phyloP scores from a whole-genome alignment of 2,329 filamentous ascomycete species.

The Colletotrichum navitas region DNA sequence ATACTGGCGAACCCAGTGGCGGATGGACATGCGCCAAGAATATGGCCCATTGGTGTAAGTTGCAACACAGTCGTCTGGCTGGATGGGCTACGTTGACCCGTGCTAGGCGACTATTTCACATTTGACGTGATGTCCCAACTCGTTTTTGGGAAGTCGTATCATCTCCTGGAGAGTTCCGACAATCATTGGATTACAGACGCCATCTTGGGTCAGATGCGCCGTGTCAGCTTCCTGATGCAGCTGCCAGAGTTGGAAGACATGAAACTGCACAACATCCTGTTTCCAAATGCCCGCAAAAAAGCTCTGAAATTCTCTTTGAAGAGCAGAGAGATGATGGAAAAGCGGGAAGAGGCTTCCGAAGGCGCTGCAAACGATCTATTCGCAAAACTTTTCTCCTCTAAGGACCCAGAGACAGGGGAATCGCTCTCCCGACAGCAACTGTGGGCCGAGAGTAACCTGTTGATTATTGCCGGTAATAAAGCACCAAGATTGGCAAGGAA shows the following conservation, averaged over 20 bases:
- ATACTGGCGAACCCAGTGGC: background rate
- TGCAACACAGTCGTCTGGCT: background rate
- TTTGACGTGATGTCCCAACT: constrained; percentile 30
- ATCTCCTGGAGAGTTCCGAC: constrained; percentile 8
- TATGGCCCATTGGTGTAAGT: constrained; percentile 31
- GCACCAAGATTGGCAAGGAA: background rate
- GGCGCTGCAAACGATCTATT: constrained; percentile 4
- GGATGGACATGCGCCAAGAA: constrained; percentile 28
- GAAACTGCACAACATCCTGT: constrained; percentile 11
- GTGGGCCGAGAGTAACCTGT: constrained; percentile 28
- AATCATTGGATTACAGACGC: constrained; percentile 25
- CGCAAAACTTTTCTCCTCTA: constrained; percentile 9
- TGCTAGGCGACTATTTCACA: constrained; percentile 19
- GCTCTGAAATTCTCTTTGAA: constrained; percentile 13
- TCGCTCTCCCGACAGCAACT: constrained; percentile 22
- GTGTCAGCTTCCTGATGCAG: constrained; percentile 23
- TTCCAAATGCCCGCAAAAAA: constrained; percentile 15
- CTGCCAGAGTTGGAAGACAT: constrained; percentile 19
- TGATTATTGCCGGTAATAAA: constrained; percentile 27
- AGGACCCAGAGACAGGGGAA: constrained; percentile 28
- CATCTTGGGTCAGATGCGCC: constrained; percentile 19
- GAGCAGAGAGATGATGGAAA: constrained; percentile 19
- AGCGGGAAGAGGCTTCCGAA: background rate
- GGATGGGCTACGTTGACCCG: background rate
- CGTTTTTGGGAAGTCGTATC: constrained; percentile 13